Evolutionary conservation across 495 filamentous ascomycete genomes (phyloP), one percentile per base, ranked within the genome.

Genomic region (Neurospora sp.): DNA sequence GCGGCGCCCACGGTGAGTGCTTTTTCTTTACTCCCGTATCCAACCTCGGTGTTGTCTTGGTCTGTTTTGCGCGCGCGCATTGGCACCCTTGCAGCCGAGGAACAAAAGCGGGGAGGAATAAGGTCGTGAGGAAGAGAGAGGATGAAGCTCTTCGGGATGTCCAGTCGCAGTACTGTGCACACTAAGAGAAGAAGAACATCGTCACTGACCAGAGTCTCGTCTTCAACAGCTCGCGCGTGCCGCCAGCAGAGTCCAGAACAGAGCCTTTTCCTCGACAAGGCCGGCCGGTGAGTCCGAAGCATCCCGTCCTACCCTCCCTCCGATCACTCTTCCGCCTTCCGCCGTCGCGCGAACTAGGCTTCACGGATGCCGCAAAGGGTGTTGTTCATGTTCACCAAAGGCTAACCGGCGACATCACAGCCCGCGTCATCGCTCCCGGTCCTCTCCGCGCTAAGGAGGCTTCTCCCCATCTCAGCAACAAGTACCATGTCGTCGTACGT

Each of bases 401-500:
- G 54, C 72, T 73, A n/a, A 74, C 70, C 48, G 71, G 16, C 31
- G 54, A 72, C n/a, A 18, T 71, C 71, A 41, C 74, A 82, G 83
- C 86, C 81, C 83, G 91, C 79, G 93, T 99, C 78, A 94, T 95
- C 81, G 89, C 92, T 74, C 93, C 89, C 83, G 87, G 90, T 75
- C 93, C 92, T 69, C 85, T 98, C 77, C 92, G 94, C 78, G 96
- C 94, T 42, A 96, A 95, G 85, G 95, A 97, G 85, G 93, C 94
- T 71, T 91, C 91, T 71, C 89, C 92, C 39, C 92, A 93, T 79
- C 86, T 97, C 76, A 91, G 89, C 82, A 89, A 87, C 80, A 94
- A 96, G 82, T 97, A 97, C 83, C 92, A 94, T 39, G 91, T 98
- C 74, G 91, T 98, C 84, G 93, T 96, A 91, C 82, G 93, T 88